Conservation (phyloP, 108 stramenopile genomes). For the Parietichytrium sp. region DNA sequence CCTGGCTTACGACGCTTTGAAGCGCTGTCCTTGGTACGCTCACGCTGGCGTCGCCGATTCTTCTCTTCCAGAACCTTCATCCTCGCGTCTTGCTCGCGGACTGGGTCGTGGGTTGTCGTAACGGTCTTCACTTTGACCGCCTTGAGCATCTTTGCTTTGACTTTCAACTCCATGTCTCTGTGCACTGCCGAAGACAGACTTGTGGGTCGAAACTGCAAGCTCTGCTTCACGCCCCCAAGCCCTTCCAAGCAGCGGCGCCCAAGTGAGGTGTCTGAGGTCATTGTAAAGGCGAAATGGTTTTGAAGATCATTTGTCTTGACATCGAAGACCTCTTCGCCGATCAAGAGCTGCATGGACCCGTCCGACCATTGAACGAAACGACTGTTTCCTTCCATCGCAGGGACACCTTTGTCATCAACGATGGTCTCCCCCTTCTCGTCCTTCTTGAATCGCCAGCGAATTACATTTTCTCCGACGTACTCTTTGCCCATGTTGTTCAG, state of each 20-base stretch:
- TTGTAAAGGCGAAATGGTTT: conserved; percentile 23
- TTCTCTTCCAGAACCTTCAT: not conserved
- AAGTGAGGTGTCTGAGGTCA: not conserved
- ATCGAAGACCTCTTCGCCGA: conserved; percentile 52
- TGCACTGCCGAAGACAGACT: not conserved
- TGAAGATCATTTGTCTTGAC: conserved; percentile 30
- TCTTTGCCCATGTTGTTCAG: not conserved
- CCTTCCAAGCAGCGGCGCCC: not conserved
- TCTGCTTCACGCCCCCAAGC: not conserved
- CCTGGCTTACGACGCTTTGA: no score
- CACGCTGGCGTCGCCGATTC: no score
- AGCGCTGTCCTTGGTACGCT: no score
- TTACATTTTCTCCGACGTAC: conserved; percentile 38
- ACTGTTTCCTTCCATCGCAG: conserved; percentile 42
- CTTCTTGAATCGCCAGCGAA: conserved; percentile 49
- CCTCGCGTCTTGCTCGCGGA: no score
- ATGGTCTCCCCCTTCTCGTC: conserved; percentile 32
- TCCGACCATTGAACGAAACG: conserved; percentile 54
- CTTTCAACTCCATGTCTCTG: not conserved
- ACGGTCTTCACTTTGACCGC: not conserved
- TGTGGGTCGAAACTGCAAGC: not conserved
- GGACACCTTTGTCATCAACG: conserved; percentile 39
- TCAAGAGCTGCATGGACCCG: conserved; percentile 47
- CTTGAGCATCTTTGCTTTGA: not conserved
- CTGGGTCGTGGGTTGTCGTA: no score